Base-by-base conservation (phyloP, 208 protist genomes). In the Leishmania aethiopica region DNA sequence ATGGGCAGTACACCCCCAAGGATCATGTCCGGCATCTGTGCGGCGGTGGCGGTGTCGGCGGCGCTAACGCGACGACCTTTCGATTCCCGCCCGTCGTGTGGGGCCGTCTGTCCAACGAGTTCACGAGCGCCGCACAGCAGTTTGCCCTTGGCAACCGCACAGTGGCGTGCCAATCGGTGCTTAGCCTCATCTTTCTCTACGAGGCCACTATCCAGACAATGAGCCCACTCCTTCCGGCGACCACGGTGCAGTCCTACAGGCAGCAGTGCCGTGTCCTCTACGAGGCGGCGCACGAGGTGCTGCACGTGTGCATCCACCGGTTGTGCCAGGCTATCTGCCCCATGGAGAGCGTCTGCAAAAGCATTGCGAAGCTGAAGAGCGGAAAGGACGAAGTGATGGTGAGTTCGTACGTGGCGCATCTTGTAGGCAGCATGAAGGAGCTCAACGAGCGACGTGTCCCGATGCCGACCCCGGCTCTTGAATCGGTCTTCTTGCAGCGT, bases 251-350 rank as follows among this genome's bases (percentile, higher is more conserved):
- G 72, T 70, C 90, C 53, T 88, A 90, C 51, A 79, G 90, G 59
- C 69, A 77, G 47, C 91, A 90, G n/a, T 89, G 87, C 76, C 72
- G 77, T 17, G 59, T 62, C 11, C 75, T 97, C 64, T 89, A 94
- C 81, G 72, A 59, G n/a, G 84, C 87, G 25, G 85, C 88, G 45
- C 86, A 91, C 57, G 92, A 95, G 81, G 75, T 95, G 82, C 84
- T 97, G 83, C 92, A 97, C 82, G 86, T 97, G 75, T 87, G 89
- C 78, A 86, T 96, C 45, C 92, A 97, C 82, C 91, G 94, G 11
- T 84, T 97, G 32, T 91, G 90, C 82, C 89, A 91, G 75, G 94
- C 94, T 42, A 87, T 96, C 64, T 88, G 87, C 79, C 91, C 94
- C 19, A 90, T 96, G 90, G 84, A 93, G 67, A 73, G 51, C 32